These are phyloP conservation scores for Diaporthe citri DNA, from an alignment of 2,329 filamentous ascomycete species.

Conservation along the genomic window DNA sequence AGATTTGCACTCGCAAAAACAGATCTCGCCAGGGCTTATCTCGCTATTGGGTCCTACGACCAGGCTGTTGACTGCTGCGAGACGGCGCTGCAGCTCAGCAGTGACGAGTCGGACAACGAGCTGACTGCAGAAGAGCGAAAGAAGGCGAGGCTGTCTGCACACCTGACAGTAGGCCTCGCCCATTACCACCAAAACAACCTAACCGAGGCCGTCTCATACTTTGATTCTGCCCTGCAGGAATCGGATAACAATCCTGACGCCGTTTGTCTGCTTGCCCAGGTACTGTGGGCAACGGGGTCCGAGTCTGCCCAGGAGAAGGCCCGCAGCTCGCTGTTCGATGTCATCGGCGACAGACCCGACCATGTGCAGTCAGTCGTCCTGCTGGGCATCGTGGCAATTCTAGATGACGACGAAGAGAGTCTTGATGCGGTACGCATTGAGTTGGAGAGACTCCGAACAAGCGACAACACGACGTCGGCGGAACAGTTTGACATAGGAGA, in stretches of 20 bases:
- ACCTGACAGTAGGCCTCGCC: slow-evolving; percentile 87
- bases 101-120: slow-evolving; percentile 77
- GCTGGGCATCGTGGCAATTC: slow-evolving; percentile 84
- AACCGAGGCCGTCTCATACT: slow-evolving; percentile 80
- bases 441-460: slow-evolving; percentile 78
- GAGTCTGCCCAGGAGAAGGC: slow-evolving; percentile 81
- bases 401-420: slow-evolving; percentile 84
- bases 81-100: slow-evolving; percentile 81
- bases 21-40: slow-evolving; percentile 86
- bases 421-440: slow-evolving; percentile 85
- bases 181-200: slow-evolving; percentile 78
- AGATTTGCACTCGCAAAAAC: slow-evolving; percentile 86
- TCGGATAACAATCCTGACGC: slow-evolving; percentile 83
- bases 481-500: slow-evolving; percentile 80
- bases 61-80: slow-evolving; percentile 84
- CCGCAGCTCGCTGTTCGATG: slow-evolving; percentile 82
- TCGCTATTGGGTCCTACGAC: slow-evolving; percentile 75
- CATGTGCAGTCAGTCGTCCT: slow-evolving; percentile 86
- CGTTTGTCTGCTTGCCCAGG: slow-evolving; percentile 88
- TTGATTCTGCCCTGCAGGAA: slow-evolving; percentile 83
- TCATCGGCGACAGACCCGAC: slow-evolving; percentile 78
- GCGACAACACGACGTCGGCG: slow-evolving; percentile 69
- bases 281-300: slow-evolving; percentile 90
- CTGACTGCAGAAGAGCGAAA: slow-evolving; percentile 74
- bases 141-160: slow-evolving; percentile 83